Evolutionary conservation across 306 rosid species (phyloP).

Genomic region (Trifolium dubium): DNA sequence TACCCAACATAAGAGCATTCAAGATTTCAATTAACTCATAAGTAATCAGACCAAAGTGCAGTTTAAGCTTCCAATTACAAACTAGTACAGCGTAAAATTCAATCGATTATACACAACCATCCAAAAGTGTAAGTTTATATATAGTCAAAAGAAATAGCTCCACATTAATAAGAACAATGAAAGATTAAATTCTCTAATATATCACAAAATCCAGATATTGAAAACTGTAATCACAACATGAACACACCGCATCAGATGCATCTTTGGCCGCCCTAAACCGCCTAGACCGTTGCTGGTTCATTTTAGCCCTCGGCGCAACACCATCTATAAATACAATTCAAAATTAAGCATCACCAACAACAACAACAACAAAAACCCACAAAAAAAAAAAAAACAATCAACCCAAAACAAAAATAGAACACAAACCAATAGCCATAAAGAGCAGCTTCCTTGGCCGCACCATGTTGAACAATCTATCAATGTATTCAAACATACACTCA

Average conservation of each 20-base stretch:
- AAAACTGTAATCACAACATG: constrained; percentile 55
- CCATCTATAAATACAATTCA: constrained; percentile 63
- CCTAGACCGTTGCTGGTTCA: constrained; percentile 96
- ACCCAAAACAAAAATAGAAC: not conserved
- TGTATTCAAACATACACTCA: constrained; percentile 92
- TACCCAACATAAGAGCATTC: not conserved
- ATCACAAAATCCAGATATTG: constrained; percentile 29
- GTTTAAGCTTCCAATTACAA: constrained; percentile 20
- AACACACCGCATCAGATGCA: constrained; percentile 85
- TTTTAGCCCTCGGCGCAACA: constrained; percentile 99
- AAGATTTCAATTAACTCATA: not conserved
- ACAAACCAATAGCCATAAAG: constrained; percentile 96
- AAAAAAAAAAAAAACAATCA: constrained; percentile 5
- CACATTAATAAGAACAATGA: not conserved
- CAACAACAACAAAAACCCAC: not conserved
- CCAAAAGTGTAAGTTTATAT: not conserved
- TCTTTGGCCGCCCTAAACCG: constrained; percentile 97
- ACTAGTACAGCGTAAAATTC: not conserved
- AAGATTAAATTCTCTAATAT: not conserved
- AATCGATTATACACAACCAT: constrained; percentile 10
- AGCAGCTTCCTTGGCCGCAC: constrained; percentile 96
- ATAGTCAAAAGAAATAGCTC: not conserved
- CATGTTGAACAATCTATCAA: constrained; percentile 86
- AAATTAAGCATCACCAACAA: constrained; percentile 31
- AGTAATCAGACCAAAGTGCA: not conserved